phyloP scores from a whole-genome alignment of 1,284 basidiomycete species.

The Pseudozyma flocculosa region DNA sequence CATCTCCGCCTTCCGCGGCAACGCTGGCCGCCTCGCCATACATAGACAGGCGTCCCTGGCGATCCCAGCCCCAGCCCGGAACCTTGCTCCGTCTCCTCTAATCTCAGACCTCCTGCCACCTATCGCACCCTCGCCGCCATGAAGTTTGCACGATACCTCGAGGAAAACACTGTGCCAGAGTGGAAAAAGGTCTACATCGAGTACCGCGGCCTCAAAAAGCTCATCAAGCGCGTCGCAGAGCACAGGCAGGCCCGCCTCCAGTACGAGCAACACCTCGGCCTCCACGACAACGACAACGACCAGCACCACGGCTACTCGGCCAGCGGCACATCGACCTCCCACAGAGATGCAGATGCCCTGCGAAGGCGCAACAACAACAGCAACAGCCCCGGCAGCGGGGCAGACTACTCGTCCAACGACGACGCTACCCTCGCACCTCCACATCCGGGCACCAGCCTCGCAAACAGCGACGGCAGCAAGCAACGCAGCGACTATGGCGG shows the following conservation, averaged over 20 bases:
- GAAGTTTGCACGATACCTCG: slow-evolving; percentile 49
- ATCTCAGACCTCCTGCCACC: no score
- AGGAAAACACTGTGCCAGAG: slow-evolving; percentile 53
- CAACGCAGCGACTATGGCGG: neutral
- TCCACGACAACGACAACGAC: slow-evolving; percentile 4
- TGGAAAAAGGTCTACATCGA: slow-evolving; percentile 57
- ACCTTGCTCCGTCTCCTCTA: no score
- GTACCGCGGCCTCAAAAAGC: slow-evolving; percentile 58
- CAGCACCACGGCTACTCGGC: no score
- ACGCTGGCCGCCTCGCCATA: no score
- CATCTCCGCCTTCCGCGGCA: no score
- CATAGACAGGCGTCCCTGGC: no score
- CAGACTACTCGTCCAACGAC: slow-evolving; percentile 8
- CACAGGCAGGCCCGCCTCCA: slow-evolving; percentile 27
- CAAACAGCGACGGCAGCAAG: slow-evolving; percentile 5
- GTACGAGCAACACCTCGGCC: slow-evolving; percentile 8
- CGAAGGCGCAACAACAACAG: neutral
- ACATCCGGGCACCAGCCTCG: no score
- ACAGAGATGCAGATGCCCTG: no score
- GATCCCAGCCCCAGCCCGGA: no score
- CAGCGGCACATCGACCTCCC: no score
- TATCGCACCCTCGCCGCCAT: slow-evolving; percentile 7
- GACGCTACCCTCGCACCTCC: no score
- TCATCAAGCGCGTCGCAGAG: slow-evolving; percentile 55
- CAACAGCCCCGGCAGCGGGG: slow-evolving; percentile 12